Base-by-base conservation (phyloP, 2,329 filamentous ascomycete species). In the Colletotrichum echinochloae region DNA sequence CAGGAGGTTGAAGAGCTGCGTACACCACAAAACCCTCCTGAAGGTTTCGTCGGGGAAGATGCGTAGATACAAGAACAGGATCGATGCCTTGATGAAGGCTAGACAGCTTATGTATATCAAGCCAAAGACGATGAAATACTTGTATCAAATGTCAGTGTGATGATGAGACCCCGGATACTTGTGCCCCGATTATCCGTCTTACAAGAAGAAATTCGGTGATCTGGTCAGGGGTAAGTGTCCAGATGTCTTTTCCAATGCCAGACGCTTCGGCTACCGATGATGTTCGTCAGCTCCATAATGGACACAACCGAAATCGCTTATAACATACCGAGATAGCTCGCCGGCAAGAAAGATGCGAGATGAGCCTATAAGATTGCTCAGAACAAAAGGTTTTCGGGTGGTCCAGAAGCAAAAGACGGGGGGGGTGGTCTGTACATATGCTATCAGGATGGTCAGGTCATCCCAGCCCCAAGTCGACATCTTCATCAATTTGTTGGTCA, bases 61-160 rank as follows among this genome's bases (percentile, higher is more conserved):
- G 3, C 78, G 77, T 5, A 78, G 75, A 69, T 82, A 82, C 63
- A 83, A 77, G 51, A 79, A 75, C 4, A 82, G 74, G 41, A 83
- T 76, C 7, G 80, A 77, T 18, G 80, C 69, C 67, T 82, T 81
- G 23, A 78, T 76, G 37, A 82, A 66, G 12, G 74, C 74, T 44
- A 83, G 33, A 48, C 78, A 79, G 3, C 51, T 75, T n/a, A 79
- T 55, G 55, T 82, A 82, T 67, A 80, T 66, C 48, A 75, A 74
- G 75, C 81, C 78, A 66, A 76, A 73, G 3, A 77, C 66, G 70
- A 81, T 83, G 54, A 83, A 73, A 26, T 75, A 70, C 75, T 75
- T 66, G 20, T 9, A 5, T 78, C 63, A 26, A 74, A 73, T 51
- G 76, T 79, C 28, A 81, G 75, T 14, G 70, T 52, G 52, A 8